Conservation (phyloP, 2,329 filamentous ascomycete genomes). For the Pseudogymnoascus sp. region DNA sequence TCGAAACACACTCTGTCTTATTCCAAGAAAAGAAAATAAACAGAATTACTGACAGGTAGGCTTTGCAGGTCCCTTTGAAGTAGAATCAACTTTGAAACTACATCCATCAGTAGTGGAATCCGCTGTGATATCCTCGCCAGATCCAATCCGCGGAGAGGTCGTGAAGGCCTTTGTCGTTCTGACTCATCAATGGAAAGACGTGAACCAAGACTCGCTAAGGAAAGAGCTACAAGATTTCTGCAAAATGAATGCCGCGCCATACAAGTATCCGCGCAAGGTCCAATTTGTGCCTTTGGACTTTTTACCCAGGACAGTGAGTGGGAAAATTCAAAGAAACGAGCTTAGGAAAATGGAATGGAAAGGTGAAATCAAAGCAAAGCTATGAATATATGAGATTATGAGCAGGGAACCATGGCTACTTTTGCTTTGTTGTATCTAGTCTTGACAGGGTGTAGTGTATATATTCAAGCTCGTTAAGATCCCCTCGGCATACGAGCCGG, state of each 20-base stretch:
- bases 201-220: slow-evolving; percentile 20
- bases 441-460: not conserved
- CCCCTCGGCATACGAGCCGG: not conserved
- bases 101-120: slow-evolving; percentile 34
- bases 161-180: slow-evolving; percentile 37
- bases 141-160: slow-evolving; percentile 31
- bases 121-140: slow-evolving; percentile 34
- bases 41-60: not conserved
- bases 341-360: slow-evolving; percentile 32
- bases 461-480: not conserved
- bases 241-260: slow-evolving; percentile 34
- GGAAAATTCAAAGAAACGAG: slow-evolving; percentile 32
- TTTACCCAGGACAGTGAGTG: slow-evolving; percentile 34
- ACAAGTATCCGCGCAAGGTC: slow-evolving; percentile 35
- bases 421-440: not conserved
- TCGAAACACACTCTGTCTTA: not conserved
- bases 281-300: slow-evolving; percentile 33
- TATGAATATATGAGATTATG: not conserved
- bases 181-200: slow-evolving; percentile 20
- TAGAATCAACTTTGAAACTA: slow-evolving; percentile 35
- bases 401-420: not conserved
- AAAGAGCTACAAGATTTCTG: slow-evolving; percentile 35
- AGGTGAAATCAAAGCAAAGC: slow-evolving; percentile 11
- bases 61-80: slow-evolving; percentile 33
- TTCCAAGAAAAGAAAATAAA: too few relatives aligned